phyloP scores from a whole-genome alignment of 2,329 filamentous ascomycete species.

The Lecanicillium sp. region DNA sequence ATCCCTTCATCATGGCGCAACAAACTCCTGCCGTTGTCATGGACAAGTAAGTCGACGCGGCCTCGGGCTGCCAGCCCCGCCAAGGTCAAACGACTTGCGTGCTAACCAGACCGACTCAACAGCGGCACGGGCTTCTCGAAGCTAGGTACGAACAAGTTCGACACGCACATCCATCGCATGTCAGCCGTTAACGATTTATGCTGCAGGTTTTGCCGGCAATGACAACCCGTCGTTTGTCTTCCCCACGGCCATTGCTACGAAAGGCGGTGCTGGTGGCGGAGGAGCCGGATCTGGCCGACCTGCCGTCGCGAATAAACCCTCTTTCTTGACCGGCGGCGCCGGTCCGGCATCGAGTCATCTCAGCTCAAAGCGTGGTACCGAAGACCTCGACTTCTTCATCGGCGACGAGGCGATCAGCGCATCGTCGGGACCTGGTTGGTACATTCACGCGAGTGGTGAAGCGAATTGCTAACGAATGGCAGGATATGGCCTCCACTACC shows the following conservation, averaged over 20 bases:
- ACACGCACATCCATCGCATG: neutral
- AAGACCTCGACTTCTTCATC: slow-evolving; percentile 98
- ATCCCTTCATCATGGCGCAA: slow-evolving; percentile 64
- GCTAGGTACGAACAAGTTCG: slow-evolving; percentile 60
- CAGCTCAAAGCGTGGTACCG: slow-evolving; percentile 87
- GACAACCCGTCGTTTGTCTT: slow-evolving; percentile 99
- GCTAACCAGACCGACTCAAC: slow-evolving; percentile 26
- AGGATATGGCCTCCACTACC: slow-evolving; percentile 96
- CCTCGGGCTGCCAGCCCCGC: slow-evolving; percentile 21
- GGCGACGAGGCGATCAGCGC: slow-evolving; percentile 91
- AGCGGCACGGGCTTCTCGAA: slow-evolving; percentile 99
- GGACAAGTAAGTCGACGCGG: slow-evolving; percentile 82
- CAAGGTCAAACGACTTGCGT: slow-evolving; percentile 14
- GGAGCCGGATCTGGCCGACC: slow-evolving; percentile 83
- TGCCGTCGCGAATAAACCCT: slow-evolving; percentile 87
- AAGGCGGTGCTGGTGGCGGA: slow-evolving; percentile 63
- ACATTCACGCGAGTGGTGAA: neutral
- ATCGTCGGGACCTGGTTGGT: slow-evolving; percentile 68
- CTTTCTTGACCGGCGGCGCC: slow-evolving; percentile 85
- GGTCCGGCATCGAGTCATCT: slow-evolving; percentile 69
- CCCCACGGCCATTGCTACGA: slow-evolving; percentile 95
- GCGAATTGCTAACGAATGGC: slow-evolving; percentile 15
- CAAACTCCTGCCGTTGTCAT: slow-evolving; percentile 99
- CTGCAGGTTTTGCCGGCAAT: slow-evolving; percentile 90
- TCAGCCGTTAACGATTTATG: neutral